phyloP scores from a whole-genome alignment of 78 protist genomes.

The Tieghemostelium lacteum region DNA sequence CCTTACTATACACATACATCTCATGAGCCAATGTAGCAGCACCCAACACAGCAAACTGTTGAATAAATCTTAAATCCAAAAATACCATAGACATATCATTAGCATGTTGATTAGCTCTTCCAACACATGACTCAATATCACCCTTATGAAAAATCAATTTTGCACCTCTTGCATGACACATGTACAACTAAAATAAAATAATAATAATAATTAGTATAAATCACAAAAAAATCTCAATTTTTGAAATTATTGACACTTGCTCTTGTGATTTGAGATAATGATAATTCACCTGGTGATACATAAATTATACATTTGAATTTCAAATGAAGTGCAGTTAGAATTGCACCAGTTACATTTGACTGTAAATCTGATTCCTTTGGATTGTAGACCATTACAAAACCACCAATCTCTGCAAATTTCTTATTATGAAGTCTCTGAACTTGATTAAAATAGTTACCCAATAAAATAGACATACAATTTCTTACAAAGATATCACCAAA shows the following conservation, averaged over 20 bases:
- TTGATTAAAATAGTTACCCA: slow-evolving; percentile 52
- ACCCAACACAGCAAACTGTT: slow-evolving; percentile 51
- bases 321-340: slow-evolving; percentile 63
- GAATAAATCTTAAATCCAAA: slow-evolving; percentile 35
- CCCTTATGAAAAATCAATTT: slow-evolving; percentile 71
- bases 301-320: slow-evolving; percentile 66
- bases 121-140: slow-evolving; percentile 18
- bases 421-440: neutral
- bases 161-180: slow-evolving; percentile 75
- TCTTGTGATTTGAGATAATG: slow-evolving; percentile 39
- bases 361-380: slow-evolving; percentile 43
- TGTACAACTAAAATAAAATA: slow-evolving; percentile 15
- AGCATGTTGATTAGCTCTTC: slow-evolving; percentile 63
- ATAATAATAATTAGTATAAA: neutral
- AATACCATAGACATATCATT: slow-evolving; percentile 57
- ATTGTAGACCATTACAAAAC: slow-evolving; percentile 39
- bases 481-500: slow-evolving; percentile 78
- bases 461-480: slow-evolving; percentile 26
- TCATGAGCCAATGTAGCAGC: slow-evolving; percentile 67
- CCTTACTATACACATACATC: slow-evolving; percentile 31
- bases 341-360: slow-evolving; percentile 18
- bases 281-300: slow-evolving; percentile 60
- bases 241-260: slow-evolving; percentile 6
- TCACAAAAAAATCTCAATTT: neutral
- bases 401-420: slow-evolving; percentile 59